Percentiles rank a stretch among this genome's conserved stretches.
phyloP scores from a whole-genome alignment of 2,329 filamentous ascomycete genomes.

The Sordariomycetes sp. region DNA sequence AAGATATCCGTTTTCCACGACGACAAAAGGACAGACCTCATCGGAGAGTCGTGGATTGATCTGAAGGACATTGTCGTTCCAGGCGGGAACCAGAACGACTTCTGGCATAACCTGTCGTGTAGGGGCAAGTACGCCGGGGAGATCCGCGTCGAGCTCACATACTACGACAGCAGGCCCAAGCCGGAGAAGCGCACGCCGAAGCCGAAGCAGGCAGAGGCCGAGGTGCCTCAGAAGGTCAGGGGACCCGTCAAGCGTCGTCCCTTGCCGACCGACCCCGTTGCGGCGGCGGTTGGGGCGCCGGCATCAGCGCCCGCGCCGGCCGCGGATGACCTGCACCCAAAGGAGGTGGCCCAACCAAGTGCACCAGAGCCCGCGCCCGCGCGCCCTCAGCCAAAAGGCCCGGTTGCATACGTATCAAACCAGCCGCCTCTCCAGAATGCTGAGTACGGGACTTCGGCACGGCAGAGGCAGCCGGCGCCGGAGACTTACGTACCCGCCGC shows the following conservation, averaged over 20 bases:
- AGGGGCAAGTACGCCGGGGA: slow-evolving; percentile 94
- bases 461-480: slow-evolving; percentile 8
- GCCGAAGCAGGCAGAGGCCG: slow-evolving; percentile 22
- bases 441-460: slow-evolving; percentile 25
- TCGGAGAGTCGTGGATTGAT: slow-evolving; percentile 86
- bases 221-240: slow-evolving; percentile 24
- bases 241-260: slow-evolving; percentile 68
- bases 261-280: slow-evolving; percentile 65
- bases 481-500: background rate
- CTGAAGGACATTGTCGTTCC: slow-evolving; percentile 67
- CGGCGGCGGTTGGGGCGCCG: slow-evolving; percentile 24
- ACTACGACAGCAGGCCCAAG: slow-evolving; percentile 81
- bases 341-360: background rate
- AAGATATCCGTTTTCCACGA: slow-evolving; percentile 97
- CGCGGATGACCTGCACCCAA: background rate
- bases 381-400: slow-evolving; percentile 27
- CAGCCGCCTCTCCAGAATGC: slow-evolving; percentile 39
- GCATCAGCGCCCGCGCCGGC: slow-evolving; percentile 15
- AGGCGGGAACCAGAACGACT: slow-evolving; percentile 85
- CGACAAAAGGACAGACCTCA: slow-evolving; percentile 93
- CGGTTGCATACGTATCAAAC: slow-evolving; percentile 26
- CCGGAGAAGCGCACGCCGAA: slow-evolving; percentile 54
- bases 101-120: slow-evolving; percentile 81
- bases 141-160: slow-evolving; percentile 88
- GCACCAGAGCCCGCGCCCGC: slow-evolving; percentile 19